phyloP scores from a whole-genome alignment of 2,329 filamentous ascomycete genomes.

The Colletotrichum graminicola region DNA sequence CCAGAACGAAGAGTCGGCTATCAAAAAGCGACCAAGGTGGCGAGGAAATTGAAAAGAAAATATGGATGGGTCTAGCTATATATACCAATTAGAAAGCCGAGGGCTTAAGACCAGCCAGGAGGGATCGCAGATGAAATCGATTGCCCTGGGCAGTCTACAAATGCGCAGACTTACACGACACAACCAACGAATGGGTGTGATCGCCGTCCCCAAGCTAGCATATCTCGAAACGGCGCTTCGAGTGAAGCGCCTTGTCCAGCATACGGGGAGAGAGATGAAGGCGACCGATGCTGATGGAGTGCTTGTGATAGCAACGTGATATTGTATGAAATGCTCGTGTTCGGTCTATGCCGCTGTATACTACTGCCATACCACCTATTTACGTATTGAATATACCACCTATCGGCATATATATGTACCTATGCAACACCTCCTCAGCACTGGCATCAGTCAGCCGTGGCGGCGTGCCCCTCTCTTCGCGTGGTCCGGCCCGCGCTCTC shows the following conservation, averaged over 20 bases:
- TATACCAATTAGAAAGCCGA: neutral
- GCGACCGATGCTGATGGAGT: neutral
- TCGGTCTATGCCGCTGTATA: neutral
- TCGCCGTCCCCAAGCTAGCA: neutral
- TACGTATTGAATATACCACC: neutral
- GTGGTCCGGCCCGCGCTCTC: neutral
- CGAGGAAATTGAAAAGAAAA: neutral
- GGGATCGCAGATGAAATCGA: too few species aligned
- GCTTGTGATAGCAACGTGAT: neutral
- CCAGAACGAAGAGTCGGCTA: neutral
- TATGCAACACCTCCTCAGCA: too few species aligned
- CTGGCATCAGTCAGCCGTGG: neutral
- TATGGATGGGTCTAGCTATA: neutral
- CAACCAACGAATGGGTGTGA: neutral
- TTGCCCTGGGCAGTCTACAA: neutral
- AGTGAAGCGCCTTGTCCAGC: neutral
- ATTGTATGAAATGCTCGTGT: neutral
- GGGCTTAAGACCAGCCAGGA: neutral
- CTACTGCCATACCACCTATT: neutral
- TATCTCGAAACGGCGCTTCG: neutral
- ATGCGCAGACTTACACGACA: neutral
- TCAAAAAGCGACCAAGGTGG: neutral
- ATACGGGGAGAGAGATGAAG: neutral
- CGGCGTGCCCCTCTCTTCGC: slow-evolving; percentile 8
- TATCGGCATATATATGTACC: neutral